phyloP scores from a whole-genome alignment of 228 moss, liverwort and hornwort species.

The Sphagnum magellanicum region DNA sequence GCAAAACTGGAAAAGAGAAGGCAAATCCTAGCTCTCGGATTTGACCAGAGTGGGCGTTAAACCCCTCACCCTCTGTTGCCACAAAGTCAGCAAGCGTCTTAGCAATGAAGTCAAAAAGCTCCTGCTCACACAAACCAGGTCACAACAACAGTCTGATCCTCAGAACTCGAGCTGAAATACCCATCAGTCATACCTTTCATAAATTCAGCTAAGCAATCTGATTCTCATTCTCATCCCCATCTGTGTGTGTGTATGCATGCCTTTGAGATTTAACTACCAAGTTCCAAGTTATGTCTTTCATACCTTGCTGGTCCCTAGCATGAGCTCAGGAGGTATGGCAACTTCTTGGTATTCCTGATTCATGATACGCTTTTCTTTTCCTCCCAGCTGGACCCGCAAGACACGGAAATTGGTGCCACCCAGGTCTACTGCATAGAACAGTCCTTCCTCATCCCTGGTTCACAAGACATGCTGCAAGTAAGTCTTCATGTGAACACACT shows the following conservation, averaged over 20 bases:
- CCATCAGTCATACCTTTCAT: too few species aligned
- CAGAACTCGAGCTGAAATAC: too few species aligned
- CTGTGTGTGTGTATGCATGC: too few species aligned
- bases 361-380: constrained; percentile 41
- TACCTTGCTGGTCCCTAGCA: constrained; percentile 70
- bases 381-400: constrained; percentile 69
- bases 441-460: constrained; percentile 51
- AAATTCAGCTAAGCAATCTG: too few species aligned
- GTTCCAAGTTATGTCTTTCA: too few species aligned
- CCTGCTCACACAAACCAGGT: constrained; percentile 16
- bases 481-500: too few species aligned
- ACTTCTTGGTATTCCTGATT: constrained; percentile 59
- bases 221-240: too few species aligned
- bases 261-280: too few species aligned
- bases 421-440: constrained; percentile 81
- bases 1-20: constrained; percentile 83
- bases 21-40: constrained; percentile 70
- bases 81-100: constrained; percentile 59
- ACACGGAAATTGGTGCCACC: constrained; percentile 93
- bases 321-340: constrained; percentile 66
- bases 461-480: background rate
- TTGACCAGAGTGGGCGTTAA: constrained; percentile 35
- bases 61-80: constrained; percentile 42
- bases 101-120: constrained; percentile 83
- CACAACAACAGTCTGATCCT: too few species aligned